phyloP scores from a whole-genome alignment of 176 grass and related monocot genomes.

The Hordeum marinum region DNA sequence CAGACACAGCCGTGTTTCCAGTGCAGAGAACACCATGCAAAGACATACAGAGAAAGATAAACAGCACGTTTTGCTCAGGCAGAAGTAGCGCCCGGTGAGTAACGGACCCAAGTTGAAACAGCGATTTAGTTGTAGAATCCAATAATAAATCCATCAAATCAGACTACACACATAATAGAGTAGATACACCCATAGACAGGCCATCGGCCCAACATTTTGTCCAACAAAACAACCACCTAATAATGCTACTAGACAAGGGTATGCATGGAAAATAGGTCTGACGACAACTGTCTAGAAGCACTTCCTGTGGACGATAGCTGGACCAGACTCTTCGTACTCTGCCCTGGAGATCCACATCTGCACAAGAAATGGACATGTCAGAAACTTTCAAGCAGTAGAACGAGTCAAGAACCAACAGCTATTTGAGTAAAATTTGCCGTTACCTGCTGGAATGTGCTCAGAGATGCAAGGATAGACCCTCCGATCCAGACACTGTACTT shows the following conservation, averaged over 20 bases:
- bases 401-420: not conserved
- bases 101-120: not conserved
- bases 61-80: too few relatives aligned
- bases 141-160: conserved; percentile 39
- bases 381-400: not conserved
- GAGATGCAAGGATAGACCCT: conserved; percentile 80
- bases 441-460: conserved; percentile 94
- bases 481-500: conserved; percentile 94
- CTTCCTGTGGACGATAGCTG: conserved; percentile 83
- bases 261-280: conserved; percentile 7
- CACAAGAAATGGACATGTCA: not conserved
- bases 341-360: conserved; percentile 89
- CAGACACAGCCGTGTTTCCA: too few relatives aligned
- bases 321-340: conserved; percentile 78
- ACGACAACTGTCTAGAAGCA: conserved; percentile 51
- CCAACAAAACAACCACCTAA: conserved; percentile 19
- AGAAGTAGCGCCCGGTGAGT: too few relatives aligned
- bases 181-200: conserved; percentile 39
- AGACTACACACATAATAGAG: conserved; percentile 51
- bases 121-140: not conserved
- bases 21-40: too few relatives aligned
- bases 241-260: conserved; percentile 23
- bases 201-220: conserved; percentile 33
- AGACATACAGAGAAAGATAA: too few relatives aligned
- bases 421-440: not conserved